phyloP scores from a whole-genome alignment of 805 yeast species.

The Lipomyces spencermartinsiae region DNA sequence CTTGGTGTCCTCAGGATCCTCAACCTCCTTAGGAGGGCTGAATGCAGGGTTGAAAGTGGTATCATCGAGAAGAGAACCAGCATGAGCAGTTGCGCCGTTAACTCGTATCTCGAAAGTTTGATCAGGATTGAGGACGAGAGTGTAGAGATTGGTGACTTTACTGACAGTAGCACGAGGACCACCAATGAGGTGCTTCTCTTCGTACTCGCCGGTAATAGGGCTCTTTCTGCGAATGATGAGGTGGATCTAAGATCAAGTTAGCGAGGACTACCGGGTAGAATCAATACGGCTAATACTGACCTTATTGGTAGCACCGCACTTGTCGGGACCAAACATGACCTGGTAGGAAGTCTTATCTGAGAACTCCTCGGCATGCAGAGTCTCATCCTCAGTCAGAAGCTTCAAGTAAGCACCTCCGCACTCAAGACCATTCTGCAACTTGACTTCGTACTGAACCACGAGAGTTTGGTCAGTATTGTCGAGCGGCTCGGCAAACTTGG shows the following conservation, averaged over 20 bases:
- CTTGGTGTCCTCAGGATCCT: slow-evolving; percentile 61
- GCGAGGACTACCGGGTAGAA: not conserved
- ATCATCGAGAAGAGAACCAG: slow-evolving; percentile 69
- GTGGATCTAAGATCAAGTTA: slow-evolving; percentile 52
- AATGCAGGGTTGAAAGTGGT: slow-evolving; percentile 67
- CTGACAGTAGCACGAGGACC: slow-evolving; percentile 71
- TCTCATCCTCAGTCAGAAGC: slow-evolving; percentile 57
- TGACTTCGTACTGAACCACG: slow-evolving; percentile 89
- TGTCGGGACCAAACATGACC: slow-evolving; percentile 94
- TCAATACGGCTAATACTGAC: slow-evolving; percentile 37
- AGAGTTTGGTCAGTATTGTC: slow-evolving; percentile 67
- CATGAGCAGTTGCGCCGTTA: slow-evolving; percentile 74
- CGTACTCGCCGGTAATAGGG: slow-evolving; percentile 60
- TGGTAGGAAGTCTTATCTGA: slow-evolving; percentile 74
- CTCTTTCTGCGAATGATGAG: slow-evolving; percentile 69
- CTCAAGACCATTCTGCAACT: slow-evolving; percentile 73
- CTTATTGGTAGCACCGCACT: slow-evolving; percentile 80
- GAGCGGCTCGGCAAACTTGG: slow-evolving; percentile 61
- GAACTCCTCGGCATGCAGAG: slow-evolving; percentile 56
- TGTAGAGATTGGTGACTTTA: slow-evolving; percentile 67
- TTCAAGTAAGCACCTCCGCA: slow-evolving; percentile 94
- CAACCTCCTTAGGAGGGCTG: slow-evolving; percentile 68
- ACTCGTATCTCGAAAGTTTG: slow-evolving; percentile 80
- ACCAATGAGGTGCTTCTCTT: slow-evolving; percentile 70
- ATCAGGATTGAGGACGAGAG: slow-evolving; percentile 69